Conservation (phyloP, 768 basidiomycete genomes). For the Pleurotus djamor region DNA sequence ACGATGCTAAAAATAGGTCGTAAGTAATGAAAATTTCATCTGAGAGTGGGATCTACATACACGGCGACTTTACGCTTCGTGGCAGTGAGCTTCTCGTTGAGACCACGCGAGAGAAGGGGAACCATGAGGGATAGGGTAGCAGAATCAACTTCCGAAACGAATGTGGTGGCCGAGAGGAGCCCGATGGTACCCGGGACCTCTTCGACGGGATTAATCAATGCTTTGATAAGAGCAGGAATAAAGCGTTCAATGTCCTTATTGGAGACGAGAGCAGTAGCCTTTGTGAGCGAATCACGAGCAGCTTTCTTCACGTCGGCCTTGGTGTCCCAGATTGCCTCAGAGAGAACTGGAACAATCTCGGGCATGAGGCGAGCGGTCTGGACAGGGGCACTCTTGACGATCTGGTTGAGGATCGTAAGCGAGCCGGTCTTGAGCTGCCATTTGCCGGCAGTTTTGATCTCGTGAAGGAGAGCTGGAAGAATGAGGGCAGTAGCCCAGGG, state of each 20-base stretch:
- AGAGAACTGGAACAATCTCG: conserved; percentile 90
- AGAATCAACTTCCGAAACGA: conserved; percentile 99
- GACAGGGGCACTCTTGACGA: conserved; percentile 76
- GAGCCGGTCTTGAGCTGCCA: conserved; percentile 96
- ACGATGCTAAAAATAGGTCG: conserved; percentile 59
- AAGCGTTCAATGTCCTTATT: conserved; percentile 99
- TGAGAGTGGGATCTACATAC: conserved; percentile 42
- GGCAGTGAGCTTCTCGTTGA: conserved; percentile 91
- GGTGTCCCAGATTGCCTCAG: conserved; percentile 98
- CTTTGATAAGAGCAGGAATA: conserved; percentile 97
- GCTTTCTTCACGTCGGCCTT: conserved; percentile 99
- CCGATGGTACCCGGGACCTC: conserved; percentile 95
- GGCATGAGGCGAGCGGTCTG: conserved; percentile 91
- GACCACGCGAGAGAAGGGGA: conserved; percentile 91
- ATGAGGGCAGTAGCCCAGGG: conserved; percentile 84
- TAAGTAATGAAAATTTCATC: conserved; percentile 13
- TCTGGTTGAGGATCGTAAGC: conserved; percentile 79
- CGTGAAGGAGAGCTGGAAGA: conserved; percentile 85
- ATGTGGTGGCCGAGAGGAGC: conserved; percentile 97
- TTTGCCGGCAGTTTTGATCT: conserved; percentile 95
- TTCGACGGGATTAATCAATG: conserved; percentile 98
- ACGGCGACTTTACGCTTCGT: conserved; percentile 98
- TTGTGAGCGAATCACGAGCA: conserved; percentile 90
- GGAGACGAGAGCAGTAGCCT: conserved; percentile 90
- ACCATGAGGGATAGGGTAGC: conserved; percentile 98